These are phyloP conservation scores for Alternaria solani DNA, from an alignment of 2,329 filamentous ascomycete species.

Conservation along the genomic window DNA sequence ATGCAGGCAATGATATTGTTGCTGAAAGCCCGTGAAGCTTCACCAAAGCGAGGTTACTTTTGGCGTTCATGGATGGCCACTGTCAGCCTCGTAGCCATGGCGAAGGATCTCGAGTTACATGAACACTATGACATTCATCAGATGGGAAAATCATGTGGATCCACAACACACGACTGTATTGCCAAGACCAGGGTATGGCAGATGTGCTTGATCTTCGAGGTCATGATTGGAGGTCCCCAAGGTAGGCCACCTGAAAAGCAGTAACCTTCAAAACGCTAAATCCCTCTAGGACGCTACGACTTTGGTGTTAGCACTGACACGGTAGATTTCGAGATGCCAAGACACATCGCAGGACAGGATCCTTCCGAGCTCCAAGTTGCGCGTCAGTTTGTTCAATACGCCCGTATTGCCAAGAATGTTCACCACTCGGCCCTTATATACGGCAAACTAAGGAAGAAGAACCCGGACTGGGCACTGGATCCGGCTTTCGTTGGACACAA, in stretches of 20 bases:
- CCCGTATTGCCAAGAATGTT: constrained; percentile 79
- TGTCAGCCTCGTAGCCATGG: constrained; percentile 91
- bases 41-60: constrained; percentile 92
- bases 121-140: constrained; percentile 85
- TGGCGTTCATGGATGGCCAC: constrained; percentile 97
- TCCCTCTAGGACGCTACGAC: constrained; percentile 69
- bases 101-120: constrained; percentile 86
- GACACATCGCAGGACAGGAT: constrained; percentile 71
- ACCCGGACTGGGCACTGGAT: constrained; percentile 85
- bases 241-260: constrained; percentile 60
- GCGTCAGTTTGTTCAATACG: constrained; percentile 83
- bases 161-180: constrained; percentile 76
- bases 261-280: constrained; percentile 12
- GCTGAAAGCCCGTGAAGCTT: constrained; percentile 89
- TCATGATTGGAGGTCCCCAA: constrained; percentile 94
- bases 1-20: constrained; percentile 88
- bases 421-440: constrained; percentile 79
- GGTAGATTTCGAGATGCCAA: constrained; percentile 75
- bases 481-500: constrained; percentile 83
- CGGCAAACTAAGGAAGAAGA: constrained; percentile 74
- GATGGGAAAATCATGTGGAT: constrained; percentile 73
- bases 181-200: constrained; percentile 92
- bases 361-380: constrained; percentile 79
- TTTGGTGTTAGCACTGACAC: constrained; percentile 77
- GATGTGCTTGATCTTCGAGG: constrained; percentile 81